Evolutionary conservation across 2,329 filamentous ascomycete species (phyloP), one percentile per base, ranked within the genome.

Genomic region (Fusarium anthophilum): DNA sequence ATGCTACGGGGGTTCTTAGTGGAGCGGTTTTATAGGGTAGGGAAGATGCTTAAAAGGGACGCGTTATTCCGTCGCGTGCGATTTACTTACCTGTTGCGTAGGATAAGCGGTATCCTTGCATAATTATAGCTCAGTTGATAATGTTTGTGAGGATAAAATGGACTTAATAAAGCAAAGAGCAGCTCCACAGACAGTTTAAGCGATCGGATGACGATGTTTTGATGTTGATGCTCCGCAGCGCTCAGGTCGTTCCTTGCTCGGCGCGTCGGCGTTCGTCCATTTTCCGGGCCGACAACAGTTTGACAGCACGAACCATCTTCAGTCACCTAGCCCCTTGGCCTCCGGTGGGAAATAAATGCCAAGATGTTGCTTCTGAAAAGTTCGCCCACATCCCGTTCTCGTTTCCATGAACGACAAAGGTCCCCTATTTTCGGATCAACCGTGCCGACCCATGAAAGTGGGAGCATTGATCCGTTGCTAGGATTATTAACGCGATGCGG

Each of bases 161-260:
- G 17, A 24, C 48, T 51, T 24, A 6, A 20, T 0, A 26, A 4
- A 6, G 3, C 18, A 7, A 2, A n/a, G 7, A 6, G 14, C 1
- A 51, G 1, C 24, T 28, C 24, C 24, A 41, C 14, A 41, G 0
- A 30, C 24, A 4, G 2, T n/a, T 39, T 18, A n/a, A n/a, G 35
- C 24, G 35, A 41, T 22, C 24, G 0, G n/a, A 38, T 6, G 8
- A 20, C 3, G 3, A 41, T 55, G 20, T 10, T 2, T 28, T 18
- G 20, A 0, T 28, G 24, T 6, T 8, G 0, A 13, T 28, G 35
- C 35, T 5, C 35, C 24, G 4, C 8, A 28, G 14, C 20, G 24
- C 35, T 54, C 20, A 28, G 24, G 11, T 28, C 24, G 3, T n/a
- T n/a, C 15, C 1, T 18, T 3, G 10, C 15, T 18, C 10, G 24